phyloP scores from a whole-genome alignment of 163 green algal genomes.

The Scenedesmus sp. region DNA sequence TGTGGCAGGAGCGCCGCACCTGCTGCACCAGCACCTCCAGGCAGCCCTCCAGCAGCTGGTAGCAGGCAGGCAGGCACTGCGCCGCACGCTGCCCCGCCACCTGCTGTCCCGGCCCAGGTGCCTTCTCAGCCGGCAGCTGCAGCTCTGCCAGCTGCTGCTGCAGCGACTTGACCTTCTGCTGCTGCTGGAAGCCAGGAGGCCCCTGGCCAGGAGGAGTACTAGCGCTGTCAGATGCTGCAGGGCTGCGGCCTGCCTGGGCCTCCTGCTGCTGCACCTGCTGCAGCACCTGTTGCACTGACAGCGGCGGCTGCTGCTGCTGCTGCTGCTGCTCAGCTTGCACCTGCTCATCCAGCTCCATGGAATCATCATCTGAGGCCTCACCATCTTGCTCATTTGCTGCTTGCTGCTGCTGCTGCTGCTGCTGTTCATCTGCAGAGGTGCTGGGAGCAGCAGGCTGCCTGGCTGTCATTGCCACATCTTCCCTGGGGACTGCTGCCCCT shows the following conservation, averaged over 20 bases:
- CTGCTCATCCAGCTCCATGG: conserved; percentile 1
- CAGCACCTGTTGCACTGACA: conserved; percentile 37
- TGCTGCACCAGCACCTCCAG: conserved; percentile 73
- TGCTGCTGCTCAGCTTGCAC: neutral
- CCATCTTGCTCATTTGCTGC: neutral
- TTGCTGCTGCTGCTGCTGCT: conserved; percentile 19
- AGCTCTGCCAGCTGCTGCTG: conserved; percentile 39
- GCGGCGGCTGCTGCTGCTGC: neutral
- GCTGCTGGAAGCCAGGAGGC: conserved; percentile 34
- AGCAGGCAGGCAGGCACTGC: conserved; percentile 69
- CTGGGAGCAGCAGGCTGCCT: neutral
- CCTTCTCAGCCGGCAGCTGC: neutral
- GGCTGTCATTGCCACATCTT: neutral
- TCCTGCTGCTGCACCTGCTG: conserved; percentile 37
- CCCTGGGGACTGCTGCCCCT: conserved; percentile 36
- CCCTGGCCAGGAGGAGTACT: neutral
- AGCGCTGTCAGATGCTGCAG: neutral
- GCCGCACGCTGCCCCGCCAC: conserved; percentile 53
- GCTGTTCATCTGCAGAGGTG: neutral
- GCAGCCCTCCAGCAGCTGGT: conserved; percentile 69
- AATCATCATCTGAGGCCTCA: neutral
- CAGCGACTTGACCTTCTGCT: conserved; percentile 17
- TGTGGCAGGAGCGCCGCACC: neutral
- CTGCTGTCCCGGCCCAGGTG: conserved; percentile 1
- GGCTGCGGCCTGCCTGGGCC: neutral